A percentile compares a stretch with the other conserved stretches of the same genome.
These are phyloP conservation scores for Echium plantagineum DNA, from an alignment of 257 asterid genomes.

Conservation along the genomic window DNA sequence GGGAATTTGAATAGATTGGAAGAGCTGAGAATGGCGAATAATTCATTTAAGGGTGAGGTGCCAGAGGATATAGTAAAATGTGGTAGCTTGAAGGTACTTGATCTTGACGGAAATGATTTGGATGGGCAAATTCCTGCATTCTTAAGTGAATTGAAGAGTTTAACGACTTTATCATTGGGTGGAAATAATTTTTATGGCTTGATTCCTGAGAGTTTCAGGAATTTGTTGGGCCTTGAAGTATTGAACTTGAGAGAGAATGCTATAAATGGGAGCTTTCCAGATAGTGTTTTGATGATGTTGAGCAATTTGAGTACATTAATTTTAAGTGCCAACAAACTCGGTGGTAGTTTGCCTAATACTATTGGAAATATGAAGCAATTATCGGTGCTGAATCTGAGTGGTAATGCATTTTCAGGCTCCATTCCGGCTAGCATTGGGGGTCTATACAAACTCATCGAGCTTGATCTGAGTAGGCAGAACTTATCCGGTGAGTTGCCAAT, in stretches of 20 bases:
- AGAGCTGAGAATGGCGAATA: constrained; percentile 44
- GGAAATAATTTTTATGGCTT: constrained; percentile 41
- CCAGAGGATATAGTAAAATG: constrained; percentile 37
- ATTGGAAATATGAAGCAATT: constrained; percentile 41
- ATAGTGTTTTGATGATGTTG: constrained; percentile 27
- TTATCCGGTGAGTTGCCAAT: constrained; percentile 50
- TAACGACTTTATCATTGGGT: constrained; percentile 36
- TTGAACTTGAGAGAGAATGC: constrained; percentile 37
- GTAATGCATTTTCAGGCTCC: constrained; percentile 37
- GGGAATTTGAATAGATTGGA: constrained; percentile 36
- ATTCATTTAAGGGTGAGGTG: constrained; percentile 37
- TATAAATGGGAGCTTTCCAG: constrained; percentile 37
- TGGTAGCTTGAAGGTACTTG: constrained; percentile 32
- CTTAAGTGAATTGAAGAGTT: constrained; percentile 22
- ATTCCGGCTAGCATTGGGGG: constrained; percentile 51
- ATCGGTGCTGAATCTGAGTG: constrained; percentile 44
- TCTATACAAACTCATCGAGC: constrained; percentile 34
- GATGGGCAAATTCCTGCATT: constrained; percentile 36
- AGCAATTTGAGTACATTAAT: constrained; percentile 40
- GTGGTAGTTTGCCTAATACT: constrained; percentile 36
- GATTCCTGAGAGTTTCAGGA: constrained; percentile 30
- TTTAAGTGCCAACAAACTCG: constrained; percentile 45
- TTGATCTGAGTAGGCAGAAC: constrained; percentile 56
- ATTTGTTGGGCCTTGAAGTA: constrained; percentile 33
- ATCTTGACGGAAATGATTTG: constrained; percentile 49